Base-by-base conservation (phyloP, 257 asterid genomes). In the Schizonepeta tenuifolia region DNA sequence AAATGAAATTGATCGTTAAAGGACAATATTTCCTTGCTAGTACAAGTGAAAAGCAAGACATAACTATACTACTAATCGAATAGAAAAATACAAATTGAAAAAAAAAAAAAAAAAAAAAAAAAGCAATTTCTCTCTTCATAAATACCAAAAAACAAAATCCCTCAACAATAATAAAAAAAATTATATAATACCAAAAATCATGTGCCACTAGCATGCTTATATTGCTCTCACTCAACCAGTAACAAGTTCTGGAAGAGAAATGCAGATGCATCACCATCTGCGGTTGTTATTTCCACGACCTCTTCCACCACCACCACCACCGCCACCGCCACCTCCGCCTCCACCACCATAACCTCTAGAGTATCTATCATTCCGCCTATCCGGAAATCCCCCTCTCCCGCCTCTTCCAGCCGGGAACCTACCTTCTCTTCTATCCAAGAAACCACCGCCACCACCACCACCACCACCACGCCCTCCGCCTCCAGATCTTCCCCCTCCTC, bases 371-470 rank as follows among this genome's bases (percentile, higher is more conserved):
- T 72, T 63, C 18, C 71, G 46, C 44, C 78, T 5, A 41, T 77
- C 81, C 3, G 77, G 14, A 41, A 47, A 77, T 53, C 90, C 81
- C 61, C 86, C 80, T 11, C 83, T 69, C 6, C 88, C 82, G 12
- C 77, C 61, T 40, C 77, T 49, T 6, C 86, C 75, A 65, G 56
- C 56, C 13, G 84, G 60, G 72, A 84, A 86, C 65, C 90, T 80
- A 36, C 85, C 81, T 21, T 80, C 76, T 41, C 89, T 75, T 6
- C 87, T 73, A 44, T 83, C 87, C 3, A 72, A 43, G 59, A 43
- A 88, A 56, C 93, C 88, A 35, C 88, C 82, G 24, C 91, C 88
- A 33, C 88, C 82, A 31, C 91, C 88, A 33, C 88, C 83, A 31
- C 91, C 86, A 36, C 90, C 85, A 10, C 85, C 90, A 7, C 43